Base-by-base conservation (phyloP, 805 yeast genomes). In the Debaryomyces hansenii region DNA sequence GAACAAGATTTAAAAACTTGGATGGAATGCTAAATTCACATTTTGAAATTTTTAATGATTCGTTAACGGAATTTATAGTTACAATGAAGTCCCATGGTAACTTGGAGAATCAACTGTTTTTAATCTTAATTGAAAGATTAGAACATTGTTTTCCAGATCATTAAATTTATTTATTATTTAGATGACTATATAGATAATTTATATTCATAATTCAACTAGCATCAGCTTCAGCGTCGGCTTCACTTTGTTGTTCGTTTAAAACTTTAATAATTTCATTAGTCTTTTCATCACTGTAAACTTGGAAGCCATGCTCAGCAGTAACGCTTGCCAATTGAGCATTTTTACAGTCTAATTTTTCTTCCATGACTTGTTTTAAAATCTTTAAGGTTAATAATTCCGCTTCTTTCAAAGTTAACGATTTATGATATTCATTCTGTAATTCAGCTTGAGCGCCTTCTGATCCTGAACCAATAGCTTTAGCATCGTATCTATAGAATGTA, bases 371-470 rank as follows among this genome's bases (percentile, higher is more conserved):
- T 67, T 91, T 91, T 58, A 94, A 78, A 46, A 89, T 87, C 72
- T 90, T 91, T 62, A 94, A 78, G 5, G 91, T 85, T 62, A 94
- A 76, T 37, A 87, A 69, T 75, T 94, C 98, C 7, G 98, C 99
- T 65, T 95, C 99, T 55, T 84, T 82, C 56, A 94, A 74, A 11
- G 97, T 90, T 59, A 94, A 77, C 16, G 96, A 88, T 55, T 85
- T 85, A 70, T 92, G 98, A 72, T 94, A 94, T 71, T 94, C 97
- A 62, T 91, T 92, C 68, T 91, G 97, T 62, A 94, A 77, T 68
- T 94, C 99, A 1, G 97, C 86, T 70, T 95, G 99, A 1, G 99
- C 99, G 53, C 99, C 99, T 70, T 94, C 99, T 12, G 96, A 87
- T 16, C 99, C 99, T 1, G 97, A 88, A 11, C 99, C 99, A 60